Percentiles rank a stretch among this genome's conserved stretches.
Conservation (phyloP, 306 rosid genomes). For the Acmispon strigosus region DNA sequence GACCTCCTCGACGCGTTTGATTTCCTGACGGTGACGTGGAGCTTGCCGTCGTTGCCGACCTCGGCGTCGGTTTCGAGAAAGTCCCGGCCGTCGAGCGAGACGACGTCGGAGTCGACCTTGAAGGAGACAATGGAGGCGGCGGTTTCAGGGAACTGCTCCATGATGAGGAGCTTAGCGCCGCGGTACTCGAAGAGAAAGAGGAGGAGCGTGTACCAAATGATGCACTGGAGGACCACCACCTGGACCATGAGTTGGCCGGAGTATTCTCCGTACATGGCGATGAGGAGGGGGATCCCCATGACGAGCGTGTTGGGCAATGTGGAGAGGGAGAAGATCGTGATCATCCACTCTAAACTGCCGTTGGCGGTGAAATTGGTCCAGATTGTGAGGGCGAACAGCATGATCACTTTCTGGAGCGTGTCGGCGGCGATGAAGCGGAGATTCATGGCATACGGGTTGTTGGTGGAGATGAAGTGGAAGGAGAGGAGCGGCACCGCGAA, state of each 20-base stretch:
- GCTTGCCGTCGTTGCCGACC: constrained; percentile 87
- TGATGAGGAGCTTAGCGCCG: constrained; percentile 81
- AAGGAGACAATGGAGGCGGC: constrained; percentile 94
- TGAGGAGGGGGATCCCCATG: constrained; percentile 89
- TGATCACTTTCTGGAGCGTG: constrained; percentile 84
- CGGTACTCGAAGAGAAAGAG: constrained; percentile 92
- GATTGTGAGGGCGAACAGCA: constrained; percentile 49
- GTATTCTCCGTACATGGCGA: constrained; percentile 71
- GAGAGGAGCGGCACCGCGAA: constrained; percentile 94
- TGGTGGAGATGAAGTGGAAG: constrained; percentile 80
- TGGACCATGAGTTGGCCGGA: constrained; percentile 83
- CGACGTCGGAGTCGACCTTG: constrained; percentile 92
- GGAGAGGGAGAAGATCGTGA: constrained; percentile 88
- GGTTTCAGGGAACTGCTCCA: constrained; percentile 98
- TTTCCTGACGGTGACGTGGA: constrained; percentile 81
- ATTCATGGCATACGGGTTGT: constrained; percentile 81
- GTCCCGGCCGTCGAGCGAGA: constrained; percentile 86
- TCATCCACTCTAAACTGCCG: constrained; percentile 96
- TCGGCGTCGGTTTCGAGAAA: constrained; percentile 91
- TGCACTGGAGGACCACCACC: constrained; percentile 90
- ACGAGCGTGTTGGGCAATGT: constrained; percentile 90
- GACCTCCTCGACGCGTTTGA: constrained; percentile 80
- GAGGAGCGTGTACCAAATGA: constrained; percentile 87
- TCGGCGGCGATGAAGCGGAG: constrained; percentile 96
- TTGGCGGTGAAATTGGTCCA: constrained; percentile 79